phyloP scores from a whole-genome alignment of 306 rosid genomes.

The Amphicarpaea edgeworthii region DNA sequence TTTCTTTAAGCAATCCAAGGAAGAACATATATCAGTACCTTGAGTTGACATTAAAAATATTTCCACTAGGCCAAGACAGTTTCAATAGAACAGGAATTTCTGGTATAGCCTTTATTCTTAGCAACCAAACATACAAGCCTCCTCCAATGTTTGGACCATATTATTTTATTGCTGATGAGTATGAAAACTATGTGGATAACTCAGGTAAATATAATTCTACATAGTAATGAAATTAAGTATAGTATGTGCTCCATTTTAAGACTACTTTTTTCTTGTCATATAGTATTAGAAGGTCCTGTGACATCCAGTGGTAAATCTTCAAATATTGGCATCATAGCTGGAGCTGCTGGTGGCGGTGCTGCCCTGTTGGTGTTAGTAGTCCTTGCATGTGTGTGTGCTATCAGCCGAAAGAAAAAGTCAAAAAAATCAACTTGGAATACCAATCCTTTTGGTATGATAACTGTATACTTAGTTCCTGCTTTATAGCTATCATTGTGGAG shows the following conservation, averaged over 20 bases:
- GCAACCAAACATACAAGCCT: conserved; percentile 61
- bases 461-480: background rate
- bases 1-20: conserved; percentile 52
- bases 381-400: conserved; percentile 61
- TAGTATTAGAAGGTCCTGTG: conserved; percentile 16
- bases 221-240: conserved; percentile 21
- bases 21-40: conserved; percentile 49
- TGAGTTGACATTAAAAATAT: conserved; percentile 50
- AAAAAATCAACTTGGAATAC: conserved; percentile 48
- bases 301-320: conserved; percentile 47
- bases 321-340: conserved; percentile 57
- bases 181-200: conserved; percentile 6
- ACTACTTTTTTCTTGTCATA: conserved; percentile 10
- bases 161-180: conserved; percentile 36
- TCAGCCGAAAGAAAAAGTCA: conserved; percentile 60
- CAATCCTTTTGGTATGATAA: conserved; percentile 57
- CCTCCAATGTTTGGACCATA: conserved; percentile 62
- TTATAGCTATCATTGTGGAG: conserved; percentile 13
- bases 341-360: conserved; percentile 71
- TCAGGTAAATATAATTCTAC: conserved; percentile 49
- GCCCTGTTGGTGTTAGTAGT: conserved; percentile 56
- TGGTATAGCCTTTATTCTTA: conserved; percentile 54
- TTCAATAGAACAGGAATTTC: conserved; percentile 60
- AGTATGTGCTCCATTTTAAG: conserved; percentile 22
- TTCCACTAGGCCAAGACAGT: conserved; percentile 54